Evolutionary conservation across 2,329 filamentous ascomycete species (phyloP).

Genomic region (Alternaria sp.): DNA sequence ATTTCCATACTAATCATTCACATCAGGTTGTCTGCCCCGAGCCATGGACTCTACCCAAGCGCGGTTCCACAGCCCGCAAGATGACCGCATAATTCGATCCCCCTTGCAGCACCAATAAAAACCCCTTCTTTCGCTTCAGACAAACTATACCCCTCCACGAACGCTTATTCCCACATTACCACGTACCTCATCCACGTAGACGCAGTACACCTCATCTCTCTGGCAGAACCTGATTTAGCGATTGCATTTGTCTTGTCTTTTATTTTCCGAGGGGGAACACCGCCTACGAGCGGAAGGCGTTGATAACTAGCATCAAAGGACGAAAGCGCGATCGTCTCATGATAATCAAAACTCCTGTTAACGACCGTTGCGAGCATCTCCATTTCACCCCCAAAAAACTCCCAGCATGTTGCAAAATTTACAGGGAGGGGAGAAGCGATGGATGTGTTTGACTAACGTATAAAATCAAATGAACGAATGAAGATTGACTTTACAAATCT

Average conservation of each 20-base stretch:
- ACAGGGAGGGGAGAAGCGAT: too few relatives aligned
- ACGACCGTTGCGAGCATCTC: too few relatives aligned
- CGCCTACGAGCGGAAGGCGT: conserved; percentile 4
- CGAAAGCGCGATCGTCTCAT: conserved; percentile 1
- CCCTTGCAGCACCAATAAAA: not conserved
- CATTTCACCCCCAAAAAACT: too few relatives aligned
- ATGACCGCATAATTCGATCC: conserved; percentile 24
- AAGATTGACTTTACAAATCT: too few relatives aligned
- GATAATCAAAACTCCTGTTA: not conserved
- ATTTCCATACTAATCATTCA: too few relatives aligned
- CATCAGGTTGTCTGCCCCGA: conserved; percentile 58
- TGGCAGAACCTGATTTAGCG: conserved; percentile 18
- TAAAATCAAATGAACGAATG: not conserved
- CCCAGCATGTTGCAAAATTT: too few relatives aligned
- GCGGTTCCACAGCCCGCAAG: conserved; percentile 44
- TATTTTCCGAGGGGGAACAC: not conserved
- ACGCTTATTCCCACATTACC: conserved; percentile 1
- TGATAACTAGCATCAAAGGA: not conserved
- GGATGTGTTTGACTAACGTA: too few relatives aligned
- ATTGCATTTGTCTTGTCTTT: conserved; percentile 1
- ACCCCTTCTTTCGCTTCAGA: conserved; percentile 15
- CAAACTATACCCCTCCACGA: conserved; percentile 10
- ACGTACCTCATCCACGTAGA: conserved; percentile 17
- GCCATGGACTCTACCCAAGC: conserved; percentile 61
- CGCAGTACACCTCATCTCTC: conserved; percentile 9